A percentile compares a stretch with the other conserved stretches of the same genome.
These are phyloP conservation scores for Microsporum audouinii DNA, from an alignment of 2,329 filamentous ascomycete genomes.

Conservation along the genomic window DNA sequence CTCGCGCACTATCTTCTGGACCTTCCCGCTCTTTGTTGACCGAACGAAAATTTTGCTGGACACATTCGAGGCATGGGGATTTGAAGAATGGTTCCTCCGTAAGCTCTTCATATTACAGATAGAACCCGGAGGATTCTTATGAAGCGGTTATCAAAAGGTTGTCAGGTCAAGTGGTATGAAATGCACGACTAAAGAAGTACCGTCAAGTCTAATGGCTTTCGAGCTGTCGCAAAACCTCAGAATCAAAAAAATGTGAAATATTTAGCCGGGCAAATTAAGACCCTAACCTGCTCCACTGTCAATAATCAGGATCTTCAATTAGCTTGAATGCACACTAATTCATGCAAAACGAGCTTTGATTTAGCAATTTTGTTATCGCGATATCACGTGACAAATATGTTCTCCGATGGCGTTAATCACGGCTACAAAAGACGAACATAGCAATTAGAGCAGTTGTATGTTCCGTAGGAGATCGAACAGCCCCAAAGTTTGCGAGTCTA, in stretches of 20 bases:
- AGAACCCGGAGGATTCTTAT: not conserved
- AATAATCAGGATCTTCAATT: not conserved
- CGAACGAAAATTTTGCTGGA: constrained; percentile 94
- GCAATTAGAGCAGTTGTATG: too few species aligned
- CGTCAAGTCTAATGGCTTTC: not conserved
- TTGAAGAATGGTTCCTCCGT: constrained; percentile 44
- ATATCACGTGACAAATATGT: not conserved
- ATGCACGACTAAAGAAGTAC: not conserved
- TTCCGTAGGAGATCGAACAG: not conserved
- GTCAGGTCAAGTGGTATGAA: not conserved
- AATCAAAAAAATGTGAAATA: not conserved
- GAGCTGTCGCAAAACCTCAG: not conserved
- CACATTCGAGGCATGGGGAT: constrained; percentile 56
- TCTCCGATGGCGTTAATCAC: not conserved
- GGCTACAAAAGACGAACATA: too few species aligned
- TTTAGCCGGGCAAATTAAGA: not conserved
- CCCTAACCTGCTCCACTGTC: not conserved
- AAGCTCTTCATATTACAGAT: constrained; percentile 46
- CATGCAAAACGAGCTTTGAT: not conserved
- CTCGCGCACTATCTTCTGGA: constrained; percentile 97
- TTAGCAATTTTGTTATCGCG: not conserved
- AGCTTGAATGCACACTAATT: not conserved
- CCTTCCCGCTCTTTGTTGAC: constrained; percentile 89
- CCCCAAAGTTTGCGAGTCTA: too few species aligned
- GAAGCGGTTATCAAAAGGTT: not conserved